Conservation (phyloP, 371 early-diverging fungal genomes). For the Actinomortierella ambigua region DNA sequence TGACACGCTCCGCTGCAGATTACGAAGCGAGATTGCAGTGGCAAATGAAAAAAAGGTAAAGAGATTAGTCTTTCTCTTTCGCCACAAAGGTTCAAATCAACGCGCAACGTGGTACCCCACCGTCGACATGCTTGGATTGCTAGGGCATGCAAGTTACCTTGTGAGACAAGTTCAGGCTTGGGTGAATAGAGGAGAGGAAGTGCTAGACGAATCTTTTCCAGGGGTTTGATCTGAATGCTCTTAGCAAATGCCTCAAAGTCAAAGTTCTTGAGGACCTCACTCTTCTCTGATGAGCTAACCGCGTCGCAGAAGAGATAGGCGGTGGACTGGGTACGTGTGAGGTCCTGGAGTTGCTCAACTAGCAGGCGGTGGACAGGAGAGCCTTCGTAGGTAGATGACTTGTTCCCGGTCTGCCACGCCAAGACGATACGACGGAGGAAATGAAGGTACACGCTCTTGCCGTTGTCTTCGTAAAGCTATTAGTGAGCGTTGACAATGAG, state of each 20-base stretch:
- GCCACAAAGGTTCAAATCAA: too few relatives aligned
- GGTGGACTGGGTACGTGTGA: conserved; percentile 44
- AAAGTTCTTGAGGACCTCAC: conserved; percentile 49
- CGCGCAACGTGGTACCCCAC: too few relatives aligned
- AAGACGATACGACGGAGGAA: conserved; percentile 57
- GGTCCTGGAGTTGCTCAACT: conserved; percentile 51
- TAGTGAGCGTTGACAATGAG: not conserved
- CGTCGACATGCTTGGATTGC: not conserved
- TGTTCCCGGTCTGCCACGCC: conserved; percentile 42
- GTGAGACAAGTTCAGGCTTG: conserved; percentile 47
- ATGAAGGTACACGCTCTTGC: conserved; percentile 59
- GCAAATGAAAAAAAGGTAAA: not conserved
- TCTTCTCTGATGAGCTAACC: conserved; percentile 50
- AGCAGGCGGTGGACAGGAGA: conserved; percentile 54
- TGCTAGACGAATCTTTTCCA: conserved; percentile 53
- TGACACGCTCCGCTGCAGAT: conserved; percentile 32
- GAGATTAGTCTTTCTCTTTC: too few relatives aligned
- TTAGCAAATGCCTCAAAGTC: conserved; percentile 54
- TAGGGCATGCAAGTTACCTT: conserved; percentile 51
- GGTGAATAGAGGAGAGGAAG: conserved; percentile 51
- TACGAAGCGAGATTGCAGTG: not conserved
- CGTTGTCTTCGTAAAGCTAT: conserved; percentile 64
- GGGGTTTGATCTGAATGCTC: conserved; percentile 47
- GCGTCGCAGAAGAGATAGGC: conserved; percentile 55
- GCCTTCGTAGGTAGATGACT: conserved; percentile 36